Conservation (phyloP, 2,329 filamentous ascomycete genomes). For the Nothophaeocryptopus gaeumannii region DNA sequence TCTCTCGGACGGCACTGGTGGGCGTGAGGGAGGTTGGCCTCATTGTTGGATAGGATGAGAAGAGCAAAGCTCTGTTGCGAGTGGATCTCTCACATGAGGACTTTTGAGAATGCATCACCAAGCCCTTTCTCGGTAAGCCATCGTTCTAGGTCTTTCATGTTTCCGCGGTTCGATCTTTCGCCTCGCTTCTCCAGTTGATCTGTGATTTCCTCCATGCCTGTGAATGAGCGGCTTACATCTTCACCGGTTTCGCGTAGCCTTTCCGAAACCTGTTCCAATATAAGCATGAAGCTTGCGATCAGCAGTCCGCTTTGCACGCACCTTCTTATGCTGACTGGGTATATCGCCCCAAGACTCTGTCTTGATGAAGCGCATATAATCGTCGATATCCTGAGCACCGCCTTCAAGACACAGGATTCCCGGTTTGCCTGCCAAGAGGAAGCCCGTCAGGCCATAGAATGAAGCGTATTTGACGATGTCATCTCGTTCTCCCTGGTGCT, state of each 20-base stretch:
- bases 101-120: conserved; percentile 46
- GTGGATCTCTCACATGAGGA: conserved; percentile 32
- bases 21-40: too few relatives aligned
- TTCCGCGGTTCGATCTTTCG: conserved; percentile 50
- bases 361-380: conserved; percentile 63
- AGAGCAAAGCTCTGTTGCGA: too few relatives aligned
- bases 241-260: conserved; percentile 44
- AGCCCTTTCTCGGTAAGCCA: conserved; percentile 49
- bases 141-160: conserved; percentile 54
- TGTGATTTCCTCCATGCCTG: conserved; percentile 58
- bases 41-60: too few relatives aligned
- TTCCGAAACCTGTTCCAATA: conserved; percentile 48
- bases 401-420: conserved; percentile 56
- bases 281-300: too few relatives aligned
- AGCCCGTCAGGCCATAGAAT: conserved; percentile 54
- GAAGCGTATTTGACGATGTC: conserved; percentile 57
- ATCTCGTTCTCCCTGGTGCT: conserved; percentile 56
- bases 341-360: conserved; percentile 64
- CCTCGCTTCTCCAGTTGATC: conserved; percentile 50
- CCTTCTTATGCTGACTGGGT: conserved; percentile 59
- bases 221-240: conserved; percentile 44
- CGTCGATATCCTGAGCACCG: conserved; percentile 48
- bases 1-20: too few relatives aligned
- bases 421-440: conserved; percentile 60
- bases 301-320: too few relatives aligned